Evolutionary conservation across 75 land plant species (phyloP).

Genomic region (Selaginella moellendorffii): DNA sequence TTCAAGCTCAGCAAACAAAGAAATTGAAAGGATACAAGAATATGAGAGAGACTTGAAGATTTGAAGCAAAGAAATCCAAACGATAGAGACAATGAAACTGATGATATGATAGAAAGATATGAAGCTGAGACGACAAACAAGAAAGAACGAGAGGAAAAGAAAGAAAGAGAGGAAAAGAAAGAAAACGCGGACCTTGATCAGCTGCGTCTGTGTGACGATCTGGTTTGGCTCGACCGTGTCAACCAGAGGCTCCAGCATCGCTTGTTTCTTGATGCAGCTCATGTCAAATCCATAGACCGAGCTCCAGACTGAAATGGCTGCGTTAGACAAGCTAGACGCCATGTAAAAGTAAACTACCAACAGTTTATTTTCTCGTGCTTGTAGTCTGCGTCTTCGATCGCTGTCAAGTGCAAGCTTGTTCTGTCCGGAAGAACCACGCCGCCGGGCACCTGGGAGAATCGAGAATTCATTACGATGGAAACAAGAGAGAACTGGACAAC

Average conservation of each 20-base stretch:
- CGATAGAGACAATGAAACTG: neutral
- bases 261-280: constrained; percentile 93
- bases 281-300: constrained; percentile 94
- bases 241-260: constrained; percentile 92
- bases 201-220: constrained; percentile 74
- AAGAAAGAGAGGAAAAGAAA: constrained; percentile 7
- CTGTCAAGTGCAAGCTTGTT: constrained; percentile 63
- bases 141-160: too few relatives aligned
- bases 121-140: too few relatives aligned
- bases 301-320: constrained; percentile 58
- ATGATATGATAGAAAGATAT: neutral
- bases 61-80: too few relatives aligned
- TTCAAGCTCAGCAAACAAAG: too few relatives aligned
- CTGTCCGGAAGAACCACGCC: constrained; percentile 74
- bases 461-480: neutral
- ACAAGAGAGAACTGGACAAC: constrained; percentile 11
- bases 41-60: too few relatives aligned
- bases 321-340: neutral
- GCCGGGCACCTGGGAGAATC: constrained; percentile 23
- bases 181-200: constrained; percentile 50
- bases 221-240: constrained; percentile 88
- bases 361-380: constrained; percentile 90
- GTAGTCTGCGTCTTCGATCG: constrained; percentile 95
- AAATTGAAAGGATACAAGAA: too few relatives aligned
- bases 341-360: constrained; percentile 15